These are phyloP conservation scores for Zymoseptoria crescenta DNA, from an alignment of 2,329 filamentous ascomycete species.

Conservation along the genomic window DNA sequence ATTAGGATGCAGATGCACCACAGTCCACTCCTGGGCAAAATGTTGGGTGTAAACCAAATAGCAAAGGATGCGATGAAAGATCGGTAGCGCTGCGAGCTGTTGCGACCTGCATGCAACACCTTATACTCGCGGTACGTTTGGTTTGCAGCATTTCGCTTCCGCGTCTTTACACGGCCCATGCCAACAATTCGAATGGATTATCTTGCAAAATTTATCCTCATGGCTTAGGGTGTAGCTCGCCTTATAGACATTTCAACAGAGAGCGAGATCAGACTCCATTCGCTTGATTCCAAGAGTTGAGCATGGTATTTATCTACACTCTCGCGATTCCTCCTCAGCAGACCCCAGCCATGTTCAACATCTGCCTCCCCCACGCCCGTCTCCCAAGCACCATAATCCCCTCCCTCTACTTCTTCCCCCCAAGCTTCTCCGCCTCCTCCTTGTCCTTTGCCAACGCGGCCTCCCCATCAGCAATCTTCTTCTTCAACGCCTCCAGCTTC, in stretches of 20 bases:
- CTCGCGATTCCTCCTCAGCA: not conserved
- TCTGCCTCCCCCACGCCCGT: not conserved
- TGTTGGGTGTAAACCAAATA: no score
- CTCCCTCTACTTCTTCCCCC: slow-evolving; percentile 10
- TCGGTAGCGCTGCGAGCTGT: no score
- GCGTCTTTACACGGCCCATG: no score
- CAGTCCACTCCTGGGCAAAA: no score
- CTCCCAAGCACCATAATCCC: not conserved
- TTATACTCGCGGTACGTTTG: no score
- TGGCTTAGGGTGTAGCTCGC: no score
- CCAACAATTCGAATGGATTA: no score
- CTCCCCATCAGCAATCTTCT: slow-evolving; percentile 29
- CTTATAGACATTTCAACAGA: not conserved
- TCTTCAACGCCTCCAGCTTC: slow-evolving; percentile 49
- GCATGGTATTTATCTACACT: not conserved
- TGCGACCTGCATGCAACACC: no score
- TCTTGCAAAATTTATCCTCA: no score
- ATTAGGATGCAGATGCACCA: not conserved
- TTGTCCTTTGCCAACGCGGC: slow-evolving; percentile 24
- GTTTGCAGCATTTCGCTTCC: no score
- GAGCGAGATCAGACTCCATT: not conserved
- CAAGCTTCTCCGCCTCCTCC: slow-evolving; percentile 21
- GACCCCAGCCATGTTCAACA: not conserved
- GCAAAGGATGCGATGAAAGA: no score
- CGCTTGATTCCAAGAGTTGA: not conserved